A percentile compares a stretch with the other conserved stretches of the same genome.
These are phyloP conservation scores for Ophiosphaerella herpotricha DNA, from an alignment of 2,329 filamentous ascomycete species.

Conservation along the genomic window DNA sequence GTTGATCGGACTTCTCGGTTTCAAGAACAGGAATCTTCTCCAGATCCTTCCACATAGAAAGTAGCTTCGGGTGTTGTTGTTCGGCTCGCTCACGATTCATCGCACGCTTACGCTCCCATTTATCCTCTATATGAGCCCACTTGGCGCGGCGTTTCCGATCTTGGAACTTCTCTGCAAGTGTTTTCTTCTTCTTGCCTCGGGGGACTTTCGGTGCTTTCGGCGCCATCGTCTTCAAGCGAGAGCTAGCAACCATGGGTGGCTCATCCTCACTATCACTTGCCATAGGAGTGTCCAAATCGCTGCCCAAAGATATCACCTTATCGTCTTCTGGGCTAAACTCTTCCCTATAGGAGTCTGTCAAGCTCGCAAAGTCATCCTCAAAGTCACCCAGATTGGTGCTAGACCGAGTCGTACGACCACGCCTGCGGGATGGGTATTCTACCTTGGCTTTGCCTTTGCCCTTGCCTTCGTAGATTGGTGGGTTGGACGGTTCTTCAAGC, in stretches of 20 bases:
- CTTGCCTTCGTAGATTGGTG: constrained; percentile 26
- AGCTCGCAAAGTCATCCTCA: constrained; percentile 22
- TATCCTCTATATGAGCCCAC: constrained; percentile 44
- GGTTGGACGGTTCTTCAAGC: constrained; percentile 4
- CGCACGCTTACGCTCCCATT: constrained; percentile 54
- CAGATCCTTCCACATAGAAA: constrained; percentile 83
- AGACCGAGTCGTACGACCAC: constrained; percentile 24
- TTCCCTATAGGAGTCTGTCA: constrained; percentile 31
- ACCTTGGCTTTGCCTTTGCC: constrained; percentile 32
- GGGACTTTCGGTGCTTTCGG: constrained; percentile 11
- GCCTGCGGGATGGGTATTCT: constrained; percentile 11
- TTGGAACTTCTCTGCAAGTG: constrained; percentile 24
- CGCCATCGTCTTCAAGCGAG: constrained; percentile 20
- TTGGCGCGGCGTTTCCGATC: constrained; percentile 22
- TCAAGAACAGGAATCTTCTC: constrained; percentile 70
- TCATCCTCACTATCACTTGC: constrained; percentile 35
- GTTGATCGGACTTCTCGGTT: constrained; percentile 69
- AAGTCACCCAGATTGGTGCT: constrained; percentile 22
- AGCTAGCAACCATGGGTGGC: constrained; percentile 25
- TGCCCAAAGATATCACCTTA: constrained; percentile 17
- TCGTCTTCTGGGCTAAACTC: constrained; percentile 33
- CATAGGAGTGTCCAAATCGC: constrained; percentile 20
- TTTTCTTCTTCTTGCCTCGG: constrained; percentile 35
- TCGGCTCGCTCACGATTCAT: constrained; percentile 69
- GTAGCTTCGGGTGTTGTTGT: constrained; percentile 74